phyloP scores from a whole-genome alignment of 2,329 filamentous ascomycete species.

The Scedosporium aurantiacum region DNA sequence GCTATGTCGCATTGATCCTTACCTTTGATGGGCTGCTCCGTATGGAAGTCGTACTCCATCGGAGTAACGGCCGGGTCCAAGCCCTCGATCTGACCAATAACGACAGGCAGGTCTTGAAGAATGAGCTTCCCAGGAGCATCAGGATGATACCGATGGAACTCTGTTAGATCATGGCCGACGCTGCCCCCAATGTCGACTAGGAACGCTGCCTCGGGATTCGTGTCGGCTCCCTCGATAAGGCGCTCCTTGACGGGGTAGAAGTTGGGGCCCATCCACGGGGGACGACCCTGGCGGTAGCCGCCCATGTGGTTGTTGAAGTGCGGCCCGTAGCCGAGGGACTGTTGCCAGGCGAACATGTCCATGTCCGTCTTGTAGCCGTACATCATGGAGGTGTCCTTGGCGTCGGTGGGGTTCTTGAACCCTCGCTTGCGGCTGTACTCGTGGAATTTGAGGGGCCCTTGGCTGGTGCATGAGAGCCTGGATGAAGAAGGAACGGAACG shows the following conservation, averaged over 20 bases:
- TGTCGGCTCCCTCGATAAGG: conserved; percentile 18
- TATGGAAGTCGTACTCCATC: conserved; percentile 22
- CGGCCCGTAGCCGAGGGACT: conserved; percentile 17
- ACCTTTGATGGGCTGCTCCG: conserved; percentile 18
- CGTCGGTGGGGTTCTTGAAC: conserved; percentile 20
- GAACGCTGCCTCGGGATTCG: conserved; percentile 15
- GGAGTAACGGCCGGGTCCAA: conserved; percentile 19
- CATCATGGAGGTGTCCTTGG: conserved; percentile 19
- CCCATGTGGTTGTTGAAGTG: conserved; percentile 27
- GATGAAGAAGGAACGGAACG: neutral
- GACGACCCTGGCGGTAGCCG: conserved; percentile 21
- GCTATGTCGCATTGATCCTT: neutral
- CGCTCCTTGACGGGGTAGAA: conserved; percentile 24
- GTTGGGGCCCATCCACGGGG: conserved; percentile 21
- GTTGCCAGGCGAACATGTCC: conserved; percentile 23
- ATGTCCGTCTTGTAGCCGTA: conserved; percentile 22
- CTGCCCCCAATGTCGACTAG: conserved; percentile 25
- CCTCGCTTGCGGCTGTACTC: conserved; percentile 18
- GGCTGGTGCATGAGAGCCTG: neutral
- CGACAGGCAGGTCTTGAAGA: conserved; percentile 34
- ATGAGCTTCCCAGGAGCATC: conserved; percentile 28
- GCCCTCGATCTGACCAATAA: conserved; percentile 22
- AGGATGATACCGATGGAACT: conserved; percentile 18
- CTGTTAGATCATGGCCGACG: conserved; percentile 22
- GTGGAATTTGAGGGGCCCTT: conserved; percentile 16